phyloP scores from a whole-genome alignment of 305 asterid species.

The Solanum hybrid region DNA sequence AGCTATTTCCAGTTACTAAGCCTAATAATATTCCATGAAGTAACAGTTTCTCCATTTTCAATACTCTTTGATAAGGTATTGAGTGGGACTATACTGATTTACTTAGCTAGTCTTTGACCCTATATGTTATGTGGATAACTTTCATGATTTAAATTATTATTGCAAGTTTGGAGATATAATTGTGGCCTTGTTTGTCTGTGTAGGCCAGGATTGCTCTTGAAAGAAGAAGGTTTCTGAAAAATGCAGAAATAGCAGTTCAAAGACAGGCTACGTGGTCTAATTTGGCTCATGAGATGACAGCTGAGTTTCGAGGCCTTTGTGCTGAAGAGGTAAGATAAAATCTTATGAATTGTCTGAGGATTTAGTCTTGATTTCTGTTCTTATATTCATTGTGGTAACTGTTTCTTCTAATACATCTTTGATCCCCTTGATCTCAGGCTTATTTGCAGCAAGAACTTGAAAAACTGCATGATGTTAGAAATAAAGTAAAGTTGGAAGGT shows the following conservation, averaged over 20 bases:
- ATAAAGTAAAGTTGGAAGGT: conserved; percentile 96
- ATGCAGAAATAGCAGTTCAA: conserved; percentile 92
- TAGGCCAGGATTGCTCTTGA: conserved; percentile 99
- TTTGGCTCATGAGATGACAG: conserved; percentile 99
- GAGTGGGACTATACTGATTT: background rate
- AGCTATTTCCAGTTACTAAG: background rate
- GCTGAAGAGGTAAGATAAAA: conserved; percentile 77
- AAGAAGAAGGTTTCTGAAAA: conserved; percentile 85
- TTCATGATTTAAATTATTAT: background rate
- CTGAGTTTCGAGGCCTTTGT: conserved; percentile 97
- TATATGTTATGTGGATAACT: background rate
- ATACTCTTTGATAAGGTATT: background rate
- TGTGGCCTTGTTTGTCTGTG: conserved; percentile 11
- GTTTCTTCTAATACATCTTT: conserved; percentile 6
- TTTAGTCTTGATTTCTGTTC: background rate
- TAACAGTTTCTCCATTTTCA: background rate
- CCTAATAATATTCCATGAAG: background rate
- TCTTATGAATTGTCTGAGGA: conserved; percentile 7
- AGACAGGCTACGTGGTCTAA: conserved; percentile 95
- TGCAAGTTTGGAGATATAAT: background rate
- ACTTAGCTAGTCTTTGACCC: background rate
- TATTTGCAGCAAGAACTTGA: conserved; percentile 99
- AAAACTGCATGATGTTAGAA: conserved; percentile 87
- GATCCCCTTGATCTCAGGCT: conserved; percentile 43
- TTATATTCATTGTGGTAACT: background rate